phyloP scores from a whole-genome alignment of 768 basidiomycete genomes.

The Tephrocybe sp. region DNA sequence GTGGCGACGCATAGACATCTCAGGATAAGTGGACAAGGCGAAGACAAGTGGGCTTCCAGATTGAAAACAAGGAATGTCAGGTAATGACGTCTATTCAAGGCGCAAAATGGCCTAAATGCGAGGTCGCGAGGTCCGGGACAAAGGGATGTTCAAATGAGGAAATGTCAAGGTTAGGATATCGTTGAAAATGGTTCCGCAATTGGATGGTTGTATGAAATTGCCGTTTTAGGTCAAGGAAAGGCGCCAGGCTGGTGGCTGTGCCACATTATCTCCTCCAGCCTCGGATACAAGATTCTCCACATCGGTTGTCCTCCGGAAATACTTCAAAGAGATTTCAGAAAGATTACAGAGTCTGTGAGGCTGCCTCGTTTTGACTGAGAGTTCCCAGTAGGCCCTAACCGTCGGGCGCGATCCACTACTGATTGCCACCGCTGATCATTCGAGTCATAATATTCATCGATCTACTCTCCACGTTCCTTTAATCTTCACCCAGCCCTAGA shows the following conservation, averaged over 20 bases:
- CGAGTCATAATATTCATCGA: too few species aligned
- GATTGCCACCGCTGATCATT: too few species aligned
- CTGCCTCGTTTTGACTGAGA: too few species aligned
- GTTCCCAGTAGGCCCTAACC: too few species aligned
- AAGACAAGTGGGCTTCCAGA: slow-evolving; percentile 23
- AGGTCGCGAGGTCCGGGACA: slow-evolving; percentile 12
- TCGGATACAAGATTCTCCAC: neutral
- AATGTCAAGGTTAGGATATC: slow-evolving; percentile 11
- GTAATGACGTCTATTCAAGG: slow-evolving; percentile 12
- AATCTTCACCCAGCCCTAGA: too few species aligned
- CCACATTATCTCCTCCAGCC: neutral
- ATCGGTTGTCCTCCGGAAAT: neutral
- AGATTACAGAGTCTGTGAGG: neutral
- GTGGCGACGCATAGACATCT: slow-evolving; percentile 9
- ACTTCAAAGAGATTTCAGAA: neutral
- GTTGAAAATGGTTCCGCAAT: slow-evolving; percentile 10
- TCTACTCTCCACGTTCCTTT: too few species aligned
- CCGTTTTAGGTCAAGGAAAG: slow-evolving; percentile 15
- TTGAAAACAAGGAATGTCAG: slow-evolving; percentile 25
- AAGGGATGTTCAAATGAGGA: slow-evolving; percentile 26
- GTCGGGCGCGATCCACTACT: too few species aligned
- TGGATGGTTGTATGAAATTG: slow-evolving; percentile 18
- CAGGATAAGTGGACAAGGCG: slow-evolving; percentile 3
- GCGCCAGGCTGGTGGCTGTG: slow-evolving; percentile 15
- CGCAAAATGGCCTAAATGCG: neutral